These are phyloP conservation scores for Aristolochia contorta DNA, from an alignment of 164 flowering plant genomes.

Conservation along the genomic window DNA sequence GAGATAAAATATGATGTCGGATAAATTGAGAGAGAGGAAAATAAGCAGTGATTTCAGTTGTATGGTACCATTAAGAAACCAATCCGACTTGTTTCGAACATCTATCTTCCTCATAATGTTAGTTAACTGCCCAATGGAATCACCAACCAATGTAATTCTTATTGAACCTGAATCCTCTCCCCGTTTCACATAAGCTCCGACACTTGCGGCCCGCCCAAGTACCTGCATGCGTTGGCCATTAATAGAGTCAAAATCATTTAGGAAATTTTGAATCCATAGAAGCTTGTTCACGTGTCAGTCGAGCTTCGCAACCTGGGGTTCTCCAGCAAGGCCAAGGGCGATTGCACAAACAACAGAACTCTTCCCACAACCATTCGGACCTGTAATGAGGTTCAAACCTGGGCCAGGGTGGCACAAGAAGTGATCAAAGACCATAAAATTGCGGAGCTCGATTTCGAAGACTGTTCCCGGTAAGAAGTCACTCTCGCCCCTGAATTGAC, in stretches of 20 bases:
- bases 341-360: constrained; percentile 96
- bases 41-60: background rate
- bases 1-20: background rate
- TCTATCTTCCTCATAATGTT: constrained; percentile 64
- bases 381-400: constrained; percentile 79
- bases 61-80: constrained; percentile 69
- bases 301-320: constrained; percentile 64
- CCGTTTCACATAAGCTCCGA: constrained; percentile 92
- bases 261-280: background rate
- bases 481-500: constrained; percentile 57
- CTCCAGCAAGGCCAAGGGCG: constrained; percentile 93
- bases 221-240: constrained; percentile 25
- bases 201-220: constrained; percentile 84
- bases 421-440: constrained; percentile 76
- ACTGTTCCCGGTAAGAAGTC: constrained; percentile 86
- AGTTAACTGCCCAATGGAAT: constrained; percentile 34
- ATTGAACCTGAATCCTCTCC: constrained; percentile 77
- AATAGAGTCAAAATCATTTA: background rate
- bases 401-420: constrained; percentile 69
- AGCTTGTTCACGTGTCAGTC: background rate
- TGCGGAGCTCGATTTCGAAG: constrained; percentile 63
- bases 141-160: constrained; percentile 64
- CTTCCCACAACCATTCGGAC: constrained; percentile 96
- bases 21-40: background rate
- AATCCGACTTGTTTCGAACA: constrained; percentile 74